Evolutionary conservation across 345 rosid genomes (phyloP).

Genomic region (Moricandia arvensis): DNA sequence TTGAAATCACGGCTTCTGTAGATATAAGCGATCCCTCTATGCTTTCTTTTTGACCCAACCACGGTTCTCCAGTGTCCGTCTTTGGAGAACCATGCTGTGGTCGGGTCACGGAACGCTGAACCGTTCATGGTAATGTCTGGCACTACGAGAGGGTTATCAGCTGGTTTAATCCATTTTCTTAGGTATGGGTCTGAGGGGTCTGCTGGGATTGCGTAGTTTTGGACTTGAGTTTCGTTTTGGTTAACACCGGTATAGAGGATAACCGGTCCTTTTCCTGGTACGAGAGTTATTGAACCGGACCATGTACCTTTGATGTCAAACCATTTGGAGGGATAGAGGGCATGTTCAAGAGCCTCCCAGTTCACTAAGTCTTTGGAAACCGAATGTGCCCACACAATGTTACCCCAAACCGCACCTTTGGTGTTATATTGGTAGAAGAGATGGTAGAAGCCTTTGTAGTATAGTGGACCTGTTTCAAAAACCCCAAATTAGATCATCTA

Average conservation of each 20-base stretch:
- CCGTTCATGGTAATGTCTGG: constrained; percentile 58
- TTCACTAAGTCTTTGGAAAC: constrained; percentile 79
- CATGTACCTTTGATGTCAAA: constrained; percentile 77
- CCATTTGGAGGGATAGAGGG: constrained; percentile 61
- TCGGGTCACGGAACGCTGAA: constrained; percentile 85
- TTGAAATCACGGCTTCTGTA: constrained; percentile 67
- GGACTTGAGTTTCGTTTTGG: constrained; percentile 47
- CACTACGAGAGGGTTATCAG: constrained; percentile 54
- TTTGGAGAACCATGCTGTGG: constrained; percentile 67
- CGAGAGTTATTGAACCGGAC: constrained; percentile 90
- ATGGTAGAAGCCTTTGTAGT: constrained; percentile 77
- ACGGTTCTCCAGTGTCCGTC: constrained; percentile 62
- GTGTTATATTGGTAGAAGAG: constrained; percentile 91
- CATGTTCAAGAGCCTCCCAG: constrained; percentile 72
- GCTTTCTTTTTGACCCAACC: constrained; percentile 54
- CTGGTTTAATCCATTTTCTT: constrained; percentile 74
- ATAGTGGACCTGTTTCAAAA: constrained; percentile 56
- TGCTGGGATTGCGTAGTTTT: constrained; percentile 70
- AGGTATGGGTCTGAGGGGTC: constrained; percentile 76
- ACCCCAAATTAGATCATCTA: not conserved
- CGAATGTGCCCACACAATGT: constrained; percentile 95
- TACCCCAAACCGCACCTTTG: constrained; percentile 90
- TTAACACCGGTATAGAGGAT: constrained; percentile 79
- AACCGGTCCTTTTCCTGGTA: constrained; percentile 56
- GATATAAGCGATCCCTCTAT: constrained; percentile 59